These are phyloP conservation scores for Seiridium unicorne DNA, from an alignment of 2,329 filamentous ascomycete genomes.

Conservation along the genomic window DNA sequence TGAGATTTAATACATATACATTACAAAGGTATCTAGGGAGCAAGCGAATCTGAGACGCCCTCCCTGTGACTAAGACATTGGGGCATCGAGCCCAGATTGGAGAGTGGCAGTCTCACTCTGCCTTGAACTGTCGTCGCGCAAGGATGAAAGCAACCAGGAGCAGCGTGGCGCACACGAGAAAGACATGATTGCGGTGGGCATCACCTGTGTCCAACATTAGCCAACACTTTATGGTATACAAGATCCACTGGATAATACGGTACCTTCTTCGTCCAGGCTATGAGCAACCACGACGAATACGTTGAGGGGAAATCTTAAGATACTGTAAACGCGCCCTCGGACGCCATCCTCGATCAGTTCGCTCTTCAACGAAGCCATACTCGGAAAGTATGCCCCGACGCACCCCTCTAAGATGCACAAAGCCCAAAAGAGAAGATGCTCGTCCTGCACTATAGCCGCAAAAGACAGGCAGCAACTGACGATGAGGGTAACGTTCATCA, in stretches of 20 bases:
- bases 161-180: conserved; percentile 7
- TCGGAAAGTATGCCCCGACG: conserved; percentile 54
- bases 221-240: neutral
- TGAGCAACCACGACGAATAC: conserved; percentile 39
- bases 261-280: conserved; percentile 42
- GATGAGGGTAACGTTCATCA: conserved; percentile 26
- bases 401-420: conserved; percentile 54
- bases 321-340: conserved; percentile 53
- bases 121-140: conserved; percentile 3
- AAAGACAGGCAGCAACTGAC: conserved; percentile 31
- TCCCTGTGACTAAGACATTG: too few relatives aligned
- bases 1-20: too few relatives aligned
- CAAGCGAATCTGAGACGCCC: too few relatives aligned
- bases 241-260: neutral
- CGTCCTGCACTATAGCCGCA: conserved; percentile 34
- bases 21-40: too few relatives aligned
- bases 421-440: conserved; percentile 44
- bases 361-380: conserved; percentile 51
- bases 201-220: conserved; percentile 5
- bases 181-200: conserved; percentile 11
- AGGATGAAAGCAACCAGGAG: conserved; percentile 8
- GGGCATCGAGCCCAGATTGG: neutral
- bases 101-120: neutral
- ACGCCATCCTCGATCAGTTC: conserved; percentile 44
- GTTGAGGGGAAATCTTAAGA: conserved; percentile 53